Base-by-base conservation (phyloP, 2,329 filamentous ascomycete species). In the Sporothrix luriei region DNA sequence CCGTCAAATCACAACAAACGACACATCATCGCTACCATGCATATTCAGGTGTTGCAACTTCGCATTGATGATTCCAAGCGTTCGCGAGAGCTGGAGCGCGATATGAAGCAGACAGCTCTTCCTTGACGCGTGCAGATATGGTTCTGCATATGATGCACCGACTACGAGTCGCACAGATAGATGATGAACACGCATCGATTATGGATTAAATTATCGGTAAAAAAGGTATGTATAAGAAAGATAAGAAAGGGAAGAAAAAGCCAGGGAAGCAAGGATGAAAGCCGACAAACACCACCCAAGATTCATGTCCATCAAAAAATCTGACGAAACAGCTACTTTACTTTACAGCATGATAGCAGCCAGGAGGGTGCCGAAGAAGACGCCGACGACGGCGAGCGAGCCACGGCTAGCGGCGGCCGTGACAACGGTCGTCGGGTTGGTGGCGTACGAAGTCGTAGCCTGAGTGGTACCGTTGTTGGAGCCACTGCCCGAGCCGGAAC, bases 391-490 rank as follows among this genome's bases (percentile, higher is more conserved):
- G 21, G 51, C 38, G 5, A 62, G 51, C 51, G 16, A 55, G 6
- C 46, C 49, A 54, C 29, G 38, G 51, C 65, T 46, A 38, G 65
- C 65, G 21, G 65, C 51, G 46, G 65, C 65, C 48, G 51, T 55
- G n/a, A 67, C 65, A 24, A 67, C 65, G 21, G 51, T 55, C 14
- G 65, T 67, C 7, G 65, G 65, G 33, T 55, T 67, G 33, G 33
- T 54, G n/a, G 48, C 64, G 46, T 38, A 33, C 46, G 62, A 51
- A 13, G 46, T 65, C 2, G 62, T 65, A 33, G 26, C 46, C 62
- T 49, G 54, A 29, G 49, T 43, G 49, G 61, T 49, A n/a, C 64
- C 49, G 64, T 38, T 40, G 49, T 38, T 29, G 33, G 48, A 26
- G 19, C 62, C 48, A 21, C 10, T 10, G 43, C 55, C 33, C 16